These are phyloP conservation scores for Podospora conica DNA, from an alignment of 495 filamentous ascomycete genomes.

Conservation along the genomic window DNA sequence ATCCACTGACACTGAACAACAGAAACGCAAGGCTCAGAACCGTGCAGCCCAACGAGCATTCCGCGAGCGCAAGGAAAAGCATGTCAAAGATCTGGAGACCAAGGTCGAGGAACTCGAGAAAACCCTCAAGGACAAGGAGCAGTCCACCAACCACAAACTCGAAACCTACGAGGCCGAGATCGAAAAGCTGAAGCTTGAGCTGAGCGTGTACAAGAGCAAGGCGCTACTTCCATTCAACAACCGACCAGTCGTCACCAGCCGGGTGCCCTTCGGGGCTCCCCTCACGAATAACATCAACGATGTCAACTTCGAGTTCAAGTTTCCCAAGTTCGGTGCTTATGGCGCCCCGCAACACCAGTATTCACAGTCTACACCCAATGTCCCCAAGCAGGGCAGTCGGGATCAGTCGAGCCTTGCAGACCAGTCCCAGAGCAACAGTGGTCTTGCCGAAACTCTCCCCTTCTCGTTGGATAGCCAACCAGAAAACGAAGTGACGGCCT, in stretches of 20 bases:
- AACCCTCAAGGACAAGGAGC: slow-evolving; percentile 46
- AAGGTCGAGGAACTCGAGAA: slow-evolving; percentile 93
- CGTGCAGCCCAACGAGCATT: slow-evolving; percentile 95
- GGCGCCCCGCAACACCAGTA: slow-evolving; percentile 36
- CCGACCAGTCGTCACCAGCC: slow-evolving; percentile 16
- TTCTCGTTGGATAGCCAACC: slow-evolving; percentile 19
- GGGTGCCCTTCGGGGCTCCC: slow-evolving; percentile 33
- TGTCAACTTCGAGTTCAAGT: slow-evolving; percentile 78
- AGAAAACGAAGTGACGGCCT: slow-evolving; percentile 34
- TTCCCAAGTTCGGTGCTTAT: slow-evolving; percentile 85
- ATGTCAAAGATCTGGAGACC: slow-evolving; percentile 89
- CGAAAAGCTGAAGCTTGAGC: slow-evolving; percentile 76
- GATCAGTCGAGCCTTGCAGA: slow-evolving; percentile 28
- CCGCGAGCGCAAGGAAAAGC: slow-evolving; percentile 95
- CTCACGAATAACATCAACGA: slow-evolving; percentile 63
- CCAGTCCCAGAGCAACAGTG: slow-evolving; percentile 16
- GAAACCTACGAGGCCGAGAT: slow-evolving; percentile 76
- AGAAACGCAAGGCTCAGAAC: slow-evolving; percentile 99
- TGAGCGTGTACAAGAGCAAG: slow-evolving; percentile 85
- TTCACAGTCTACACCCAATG: slow-evolving; percentile 17
- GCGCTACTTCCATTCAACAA: slow-evolving; percentile 48
- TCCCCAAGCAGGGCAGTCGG: slow-evolving; percentile 20
- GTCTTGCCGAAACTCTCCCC: slow-evolving; percentile 20
- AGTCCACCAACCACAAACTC: slow-evolving; percentile 80
- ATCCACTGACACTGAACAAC: slow-evolving; percentile 39